Percentiles rank a stretch among this genome's conserved stretches.
These are phyloP conservation scores for Alectoria sarmentosa DNA, from an alignment of 495 filamentous ascomycete species.

Conservation along the genomic window DNA sequence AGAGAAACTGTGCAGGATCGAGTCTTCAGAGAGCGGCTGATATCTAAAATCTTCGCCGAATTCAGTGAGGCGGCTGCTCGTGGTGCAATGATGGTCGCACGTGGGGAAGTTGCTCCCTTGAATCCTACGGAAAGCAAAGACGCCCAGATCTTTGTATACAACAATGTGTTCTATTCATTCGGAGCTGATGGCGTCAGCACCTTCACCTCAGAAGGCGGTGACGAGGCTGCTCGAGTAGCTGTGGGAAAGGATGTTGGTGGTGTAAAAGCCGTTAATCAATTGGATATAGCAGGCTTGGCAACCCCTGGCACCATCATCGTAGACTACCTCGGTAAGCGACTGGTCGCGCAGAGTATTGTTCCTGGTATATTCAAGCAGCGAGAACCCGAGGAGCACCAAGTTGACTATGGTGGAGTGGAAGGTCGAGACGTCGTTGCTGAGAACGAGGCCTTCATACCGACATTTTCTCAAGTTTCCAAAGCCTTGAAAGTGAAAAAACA, in stretches of 20 bases:
- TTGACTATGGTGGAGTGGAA: constrained; percentile 97
- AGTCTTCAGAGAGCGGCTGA: constrained; percentile 89
- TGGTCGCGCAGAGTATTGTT: constrained; percentile 97
- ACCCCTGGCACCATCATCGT: constrained; percentile 95
- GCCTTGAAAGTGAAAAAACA: constrained; percentile 87
- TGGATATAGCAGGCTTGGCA: constrained; percentile 89
- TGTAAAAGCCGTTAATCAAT: constrained; percentile 89
- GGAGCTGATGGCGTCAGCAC: constrained; percentile 97
- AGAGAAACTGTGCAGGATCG: constrained; percentile 91
- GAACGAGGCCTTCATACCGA: constrained; percentile 72
- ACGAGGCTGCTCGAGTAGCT: constrained; percentile 93
- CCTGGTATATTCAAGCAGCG: constrained; percentile 99
- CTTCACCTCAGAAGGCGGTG: constrained; percentile 91
- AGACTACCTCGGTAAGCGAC: constrained; percentile 93
- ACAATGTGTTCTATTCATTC: constrained; percentile 99
- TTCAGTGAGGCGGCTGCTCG: constrained; percentile 92
- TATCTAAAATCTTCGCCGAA: constrained; percentile 93
- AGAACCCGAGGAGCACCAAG: constrained; percentile 94
- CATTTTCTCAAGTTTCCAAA: constrained; percentile 87
- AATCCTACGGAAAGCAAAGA: constrained; percentile 91
- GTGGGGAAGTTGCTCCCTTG: constrained; percentile 89
- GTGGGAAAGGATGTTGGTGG: constrained; percentile 95
- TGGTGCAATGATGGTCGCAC: constrained; percentile 87
- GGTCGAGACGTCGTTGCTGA: constrained; percentile 92
- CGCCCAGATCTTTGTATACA: constrained; percentile 98